A percentile compares a stretch with the other conserved stretches of the same genome.
Evolutionary conservation across 805 yeast species (phyloP).

Genomic region (Candida nitratophila): DNA sequence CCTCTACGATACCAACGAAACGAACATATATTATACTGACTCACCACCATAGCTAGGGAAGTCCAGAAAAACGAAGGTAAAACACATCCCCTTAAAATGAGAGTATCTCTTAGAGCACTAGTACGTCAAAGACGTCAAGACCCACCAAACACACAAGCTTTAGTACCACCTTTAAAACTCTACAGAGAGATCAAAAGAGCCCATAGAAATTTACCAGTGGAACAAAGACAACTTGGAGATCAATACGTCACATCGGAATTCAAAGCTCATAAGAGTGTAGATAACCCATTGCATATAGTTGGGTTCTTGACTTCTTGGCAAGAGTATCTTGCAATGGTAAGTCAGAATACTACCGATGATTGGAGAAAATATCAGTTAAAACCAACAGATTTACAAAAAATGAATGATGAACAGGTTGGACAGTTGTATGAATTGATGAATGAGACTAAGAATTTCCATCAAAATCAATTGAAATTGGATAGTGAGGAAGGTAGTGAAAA

Average conservation of each 20-base stretch:
- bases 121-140: constrained; percentile 23
- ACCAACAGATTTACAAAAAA: constrained; percentile 59
- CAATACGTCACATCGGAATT: constrained; percentile 86
- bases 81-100: constrained; percentile 6
- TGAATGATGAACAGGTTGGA: constrained; percentile 86
- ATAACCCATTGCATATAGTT: constrained; percentile 88
- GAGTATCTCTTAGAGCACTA: constrained; percentile 22
- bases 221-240: constrained; percentile 78
- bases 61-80: too few species aligned
- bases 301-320: constrained; percentile 96
- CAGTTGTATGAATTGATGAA: constrained; percentile 79
- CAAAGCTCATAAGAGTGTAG: constrained; percentile 70
- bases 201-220: constrained; percentile 59
- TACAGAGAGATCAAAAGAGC: constrained; percentile 81
- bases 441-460: constrained; percentile 39
- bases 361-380: constrained; percentile 64
- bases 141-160: constrained; percentile 30
- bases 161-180: constrained; percentile 76
- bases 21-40: too few species aligned
- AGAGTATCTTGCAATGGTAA: constrained; percentile 55
- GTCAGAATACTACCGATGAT: constrained; percentile 38
- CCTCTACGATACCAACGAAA: too few species aligned
- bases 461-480: constrained; percentile 5
- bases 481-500: neutral
- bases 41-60: too few species aligned